phyloP scores from a whole-genome alignment of 2,329 filamentous ascomycete genomes.

The Neoscytalidium dimidiatum region DNA sequence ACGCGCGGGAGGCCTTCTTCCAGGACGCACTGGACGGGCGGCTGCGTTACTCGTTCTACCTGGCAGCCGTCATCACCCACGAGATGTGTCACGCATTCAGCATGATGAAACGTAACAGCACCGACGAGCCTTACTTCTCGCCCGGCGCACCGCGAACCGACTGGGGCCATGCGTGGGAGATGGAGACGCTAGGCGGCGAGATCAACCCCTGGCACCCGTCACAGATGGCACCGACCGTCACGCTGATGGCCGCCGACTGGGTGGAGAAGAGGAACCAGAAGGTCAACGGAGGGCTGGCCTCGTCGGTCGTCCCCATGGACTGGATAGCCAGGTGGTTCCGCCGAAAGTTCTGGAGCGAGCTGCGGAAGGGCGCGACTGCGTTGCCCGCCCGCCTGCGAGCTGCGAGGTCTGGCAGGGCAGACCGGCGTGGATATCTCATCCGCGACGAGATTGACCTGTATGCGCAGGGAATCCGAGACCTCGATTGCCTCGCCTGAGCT shows the following conservation, averaged over 20 bases:
- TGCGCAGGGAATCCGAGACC: not conserved
- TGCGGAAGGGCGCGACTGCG: slow-evolving; percentile 26
- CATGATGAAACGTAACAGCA: slow-evolving; percentile 32
- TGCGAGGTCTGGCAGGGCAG: slow-evolving; percentile 6
- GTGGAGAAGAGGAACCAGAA: slow-evolving; percentile 22
- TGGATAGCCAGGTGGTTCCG: slow-evolving; percentile 41
- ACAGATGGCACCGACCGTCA: slow-evolving; percentile 22
- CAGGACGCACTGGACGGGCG: not conserved
- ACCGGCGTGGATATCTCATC: not conserved
- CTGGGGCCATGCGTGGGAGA: slow-evolving; percentile 39
- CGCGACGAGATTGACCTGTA: not conserved
- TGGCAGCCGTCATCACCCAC: slow-evolving; percentile 34
- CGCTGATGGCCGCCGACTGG: slow-evolving; percentile 35
- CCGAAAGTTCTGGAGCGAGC: slow-evolving; percentile 32
- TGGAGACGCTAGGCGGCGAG: slow-evolving; percentile 36
- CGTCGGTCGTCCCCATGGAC: slow-evolving; percentile 32
- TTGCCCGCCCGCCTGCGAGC: slow-evolving; percentile 21
- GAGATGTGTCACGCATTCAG: slow-evolving; percentile 38
- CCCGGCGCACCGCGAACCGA: slow-evolving; percentile 31
- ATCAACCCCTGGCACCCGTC: slow-evolving; percentile 33
- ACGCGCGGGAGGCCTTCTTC: not conserved
- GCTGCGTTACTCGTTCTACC: slow-evolving; percentile 37
- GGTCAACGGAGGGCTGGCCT: slow-evolving; percentile 31
- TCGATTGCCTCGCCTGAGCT: not conserved
- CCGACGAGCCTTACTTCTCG: slow-evolving; percentile 30